Conservation (phyloP, 73 alveolate species). For the Tetrahymena malaccensis region DNA sequence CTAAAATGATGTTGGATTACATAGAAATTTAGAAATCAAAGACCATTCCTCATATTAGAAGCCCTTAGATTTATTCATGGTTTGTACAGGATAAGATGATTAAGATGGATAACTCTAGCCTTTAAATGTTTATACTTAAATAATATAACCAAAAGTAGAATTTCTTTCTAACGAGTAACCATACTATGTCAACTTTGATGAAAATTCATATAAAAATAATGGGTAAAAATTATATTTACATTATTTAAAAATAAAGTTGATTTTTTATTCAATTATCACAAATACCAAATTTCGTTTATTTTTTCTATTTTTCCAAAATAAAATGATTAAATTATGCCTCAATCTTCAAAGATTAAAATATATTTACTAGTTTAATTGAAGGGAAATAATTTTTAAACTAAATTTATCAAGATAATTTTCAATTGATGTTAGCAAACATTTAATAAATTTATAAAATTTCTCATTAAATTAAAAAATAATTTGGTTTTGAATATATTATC, state of each 20-base stretch:
- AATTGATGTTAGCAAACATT: too few relatives aligned
- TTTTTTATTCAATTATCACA: too few relatives aligned
- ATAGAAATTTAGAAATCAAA: background rate
- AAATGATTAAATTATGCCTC: too few relatives aligned
- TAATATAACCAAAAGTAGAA: background rate
- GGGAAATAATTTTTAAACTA: too few relatives aligned
- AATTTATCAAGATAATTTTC: too few relatives aligned
- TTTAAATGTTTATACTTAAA: background rate
- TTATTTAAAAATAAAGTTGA: too few relatives aligned
- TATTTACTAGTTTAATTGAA: too few relatives aligned
- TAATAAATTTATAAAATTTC: too few relatives aligned
- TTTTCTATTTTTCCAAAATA: too few relatives aligned
- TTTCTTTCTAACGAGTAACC: background rate
- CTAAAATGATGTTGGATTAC: background rate
- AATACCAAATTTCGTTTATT: background rate
- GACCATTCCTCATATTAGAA: background rate
- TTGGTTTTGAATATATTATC: too few relatives aligned
- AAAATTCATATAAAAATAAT: background rate
- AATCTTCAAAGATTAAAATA: too few relatives aligned
- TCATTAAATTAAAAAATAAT: too few relatives aligned
- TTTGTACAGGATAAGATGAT: background rate
- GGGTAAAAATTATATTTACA: background rate
- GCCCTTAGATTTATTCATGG: background rate
- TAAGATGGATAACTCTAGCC: background rate
- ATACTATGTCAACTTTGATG: background rate